Conservation (phyloP, 352 stramenopile genomes). For the Pythium diclinum region DNA sequence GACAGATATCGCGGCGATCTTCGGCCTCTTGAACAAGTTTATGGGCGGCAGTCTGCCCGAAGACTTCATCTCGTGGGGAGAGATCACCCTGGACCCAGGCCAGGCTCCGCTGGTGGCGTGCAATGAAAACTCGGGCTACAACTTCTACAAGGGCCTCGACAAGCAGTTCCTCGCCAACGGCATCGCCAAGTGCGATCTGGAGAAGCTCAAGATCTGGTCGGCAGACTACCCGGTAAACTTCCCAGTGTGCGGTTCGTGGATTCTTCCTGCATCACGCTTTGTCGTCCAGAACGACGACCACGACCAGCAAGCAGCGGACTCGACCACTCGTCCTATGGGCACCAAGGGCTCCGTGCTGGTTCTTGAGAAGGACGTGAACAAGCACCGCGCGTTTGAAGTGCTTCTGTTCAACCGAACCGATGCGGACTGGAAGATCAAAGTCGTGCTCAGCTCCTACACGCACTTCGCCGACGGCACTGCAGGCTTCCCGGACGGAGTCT, state of each 20-base stretch:
- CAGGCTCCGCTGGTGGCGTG: constrained; percentile 45
- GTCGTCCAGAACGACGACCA: constrained; percentile 77
- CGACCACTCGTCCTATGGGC: constrained; percentile 49
- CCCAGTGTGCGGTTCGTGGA: constrained; percentile 54
- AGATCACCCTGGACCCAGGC: constrained; percentile 38
- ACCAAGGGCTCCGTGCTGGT: constrained; percentile 52
- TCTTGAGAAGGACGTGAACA: constrained; percentile 41
- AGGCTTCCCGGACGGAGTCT: constrained; percentile 45
- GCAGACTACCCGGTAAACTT: constrained; percentile 59
- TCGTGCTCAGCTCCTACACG: constrained; percentile 69
- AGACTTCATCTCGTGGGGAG: constrained; percentile 65
- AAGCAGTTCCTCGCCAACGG: constrained; percentile 38
- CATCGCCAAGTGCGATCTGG: constrained; percentile 46
- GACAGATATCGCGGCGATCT: constrained; percentile 44
- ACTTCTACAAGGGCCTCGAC: constrained; percentile 63
- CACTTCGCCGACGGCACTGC: constrained; percentile 24
- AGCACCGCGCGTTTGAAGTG: constrained; percentile 53
- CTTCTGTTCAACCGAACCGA: constrained; percentile 41
- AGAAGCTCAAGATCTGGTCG: constrained; percentile 79
- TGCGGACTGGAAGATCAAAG: constrained; percentile 55
- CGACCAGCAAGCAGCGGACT: constrained; percentile 59
- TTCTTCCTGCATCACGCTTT: constrained; percentile 53
- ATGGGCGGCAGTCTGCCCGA: constrained; percentile 55
- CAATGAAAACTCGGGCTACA: constrained; percentile 52
- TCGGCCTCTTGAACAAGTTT: constrained; percentile 45